Base-by-base conservation (phyloP, 441 rosid genomes). In the Omphalea diandra region DNA sequence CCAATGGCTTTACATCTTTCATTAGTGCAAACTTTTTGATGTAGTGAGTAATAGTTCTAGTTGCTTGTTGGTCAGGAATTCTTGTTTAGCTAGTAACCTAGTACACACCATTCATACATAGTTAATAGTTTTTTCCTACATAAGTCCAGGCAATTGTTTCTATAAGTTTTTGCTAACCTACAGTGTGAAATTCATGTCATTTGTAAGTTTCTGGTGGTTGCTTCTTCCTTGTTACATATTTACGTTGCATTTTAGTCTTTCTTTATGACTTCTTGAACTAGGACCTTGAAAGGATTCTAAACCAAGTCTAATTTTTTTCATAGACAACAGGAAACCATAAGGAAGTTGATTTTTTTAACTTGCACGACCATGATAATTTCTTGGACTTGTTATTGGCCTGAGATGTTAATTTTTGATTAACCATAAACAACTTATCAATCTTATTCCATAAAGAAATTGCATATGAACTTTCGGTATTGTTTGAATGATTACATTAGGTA, bases 121-220 rank as follows among this genome's bases (percentile, higher is more conserved):
- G n/a, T n/a, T n/a, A n/a, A n/a, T n/a, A n/a, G n/a, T n/a, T n/a
- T n/a, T n/a, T n/a, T n/a, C n/a, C n/a, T n/a, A n/a, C n/a, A n/a
- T n/a, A n/a, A n/a, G n/a, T n/a, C n/a, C n/a, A n/a, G n/a, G 12
- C 67, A 49, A 67, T 26, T 50, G 26, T 56, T 50, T 61, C 58
- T 20, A 33, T 59, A 38, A n/a, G n/a, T 58, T 14, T 24, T 33
- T 24, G 6, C 22, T 55, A 32, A 27, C 31, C 2, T 7, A 11
- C 17, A 38, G 33, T 24, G 59, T 52, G 31, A 53, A 50, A 54
- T 31, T 26, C 20, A 9, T 62, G 31, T 33, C n/a, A 59, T 61
- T 54, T 60, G 60, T 46, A 3, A 15, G 59, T 59, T 3, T 10
- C 53, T 52, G 4, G 20, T 47, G 36, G 36, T 36, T 69, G 15